These are phyloP conservation scores for Eucalyptus tenuipes DNA, from an alignment of 345 rosid species.

Conservation along the genomic window DNA sequence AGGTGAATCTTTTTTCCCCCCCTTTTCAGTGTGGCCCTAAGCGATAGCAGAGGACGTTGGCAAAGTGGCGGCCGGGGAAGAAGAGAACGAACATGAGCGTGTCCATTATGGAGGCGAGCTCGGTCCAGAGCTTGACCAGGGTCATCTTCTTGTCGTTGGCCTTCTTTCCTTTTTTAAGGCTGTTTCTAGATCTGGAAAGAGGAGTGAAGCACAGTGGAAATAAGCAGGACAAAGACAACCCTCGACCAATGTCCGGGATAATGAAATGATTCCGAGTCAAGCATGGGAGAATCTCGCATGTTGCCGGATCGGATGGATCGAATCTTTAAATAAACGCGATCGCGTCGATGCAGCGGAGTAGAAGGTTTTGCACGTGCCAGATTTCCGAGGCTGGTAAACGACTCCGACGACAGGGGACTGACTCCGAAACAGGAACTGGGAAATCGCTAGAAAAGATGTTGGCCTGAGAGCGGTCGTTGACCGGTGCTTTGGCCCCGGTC, in stretches of 20 bases:
- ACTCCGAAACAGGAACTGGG: background rate
- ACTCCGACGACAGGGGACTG: background rate
- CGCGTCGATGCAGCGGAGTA: background rate
- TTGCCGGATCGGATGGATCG: too few species aligned
- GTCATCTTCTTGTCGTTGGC: background rate
- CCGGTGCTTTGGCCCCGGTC: background rate
- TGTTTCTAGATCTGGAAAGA: background rate
- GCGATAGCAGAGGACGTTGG: too few species aligned
- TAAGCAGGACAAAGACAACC: background rate
- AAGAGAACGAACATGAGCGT: too few species aligned
- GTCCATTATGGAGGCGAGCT: background rate
- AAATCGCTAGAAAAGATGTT: background rate
- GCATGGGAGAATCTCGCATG: too few species aligned
- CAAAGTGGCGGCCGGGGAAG: too few species aligned
- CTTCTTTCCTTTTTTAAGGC: background rate
- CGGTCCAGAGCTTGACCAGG: background rate
- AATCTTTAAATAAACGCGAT: background rate
- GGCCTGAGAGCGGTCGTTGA: conserved; percentile 3
- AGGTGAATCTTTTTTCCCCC: too few species aligned
- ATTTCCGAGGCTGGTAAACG: background rate
- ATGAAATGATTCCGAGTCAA: too few species aligned
- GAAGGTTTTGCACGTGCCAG: background rate
- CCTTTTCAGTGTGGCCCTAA: too few species aligned
- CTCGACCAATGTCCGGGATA: too few species aligned
- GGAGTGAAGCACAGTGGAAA: background rate